phyloP scores from a whole-genome alignment of 805 yeast species.

The Cyberlindnera sargentensis region DNA sequence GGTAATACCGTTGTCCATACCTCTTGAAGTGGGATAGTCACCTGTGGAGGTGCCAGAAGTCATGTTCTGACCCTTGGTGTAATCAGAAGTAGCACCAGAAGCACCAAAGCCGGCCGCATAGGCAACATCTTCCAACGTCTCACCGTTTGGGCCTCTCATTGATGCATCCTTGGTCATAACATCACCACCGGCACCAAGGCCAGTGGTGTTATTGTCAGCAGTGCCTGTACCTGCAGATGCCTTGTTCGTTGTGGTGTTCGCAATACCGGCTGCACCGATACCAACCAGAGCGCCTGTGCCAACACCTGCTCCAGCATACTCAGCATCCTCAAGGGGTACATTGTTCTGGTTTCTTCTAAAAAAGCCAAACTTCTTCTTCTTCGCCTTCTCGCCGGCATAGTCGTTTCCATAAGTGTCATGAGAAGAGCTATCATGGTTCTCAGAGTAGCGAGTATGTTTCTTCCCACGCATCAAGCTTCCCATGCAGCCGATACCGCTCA shows the following conservation, averaged over 20 bases:
- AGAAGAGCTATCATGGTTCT: conserved; percentile 18
- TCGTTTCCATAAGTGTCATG: conserved; percentile 25
- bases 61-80: too few relatives aligned
- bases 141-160: conserved; percentile 3
- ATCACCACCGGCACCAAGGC: conserved; percentile 1
- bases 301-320: conserved; percentile 10
- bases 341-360: conserved; percentile 1
- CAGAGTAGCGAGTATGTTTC: conserved; percentile 14
- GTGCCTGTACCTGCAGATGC: conserved; percentile 2
- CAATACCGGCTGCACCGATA: conserved; percentile 1
- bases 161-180: not conserved
- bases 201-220: conserved; percentile 2
- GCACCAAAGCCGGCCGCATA: conserved; percentile 5
- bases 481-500: conserved; percentile 18
- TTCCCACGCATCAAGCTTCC: conserved; percentile 8
- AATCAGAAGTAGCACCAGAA: not conserved
- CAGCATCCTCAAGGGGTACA: conserved; percentile 8
- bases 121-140: conserved; percentile 6
- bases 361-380: conserved; percentile 8
- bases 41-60: too few relatives aligned
- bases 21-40: too few relatives aligned
- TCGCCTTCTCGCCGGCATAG: conserved; percentile 14
- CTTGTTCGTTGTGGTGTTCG: not conserved
- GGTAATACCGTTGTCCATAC: not conserved
- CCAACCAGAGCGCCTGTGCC: conserved; percentile 12